Percentiles rank a stretch among this genome's conserved stretches.
phyloP scores from a whole-genome alignment of 257 asterid species.

The Gentiana dahurica region DNA sequence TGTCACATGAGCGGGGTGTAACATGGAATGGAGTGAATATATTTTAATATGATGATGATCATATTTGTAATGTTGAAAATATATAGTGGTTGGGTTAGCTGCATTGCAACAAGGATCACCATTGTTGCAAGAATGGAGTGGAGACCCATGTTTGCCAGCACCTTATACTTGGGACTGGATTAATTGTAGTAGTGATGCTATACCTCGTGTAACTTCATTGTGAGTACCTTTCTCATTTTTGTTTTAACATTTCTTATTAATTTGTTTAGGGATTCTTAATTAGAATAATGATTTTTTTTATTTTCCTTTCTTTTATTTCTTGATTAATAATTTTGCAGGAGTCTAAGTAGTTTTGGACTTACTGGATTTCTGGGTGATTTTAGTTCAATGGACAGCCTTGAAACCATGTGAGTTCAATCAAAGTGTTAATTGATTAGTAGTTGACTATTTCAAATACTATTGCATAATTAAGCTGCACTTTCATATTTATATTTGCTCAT shows the following conservation, averaged over 20 bases:
- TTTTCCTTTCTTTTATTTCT: background rate
- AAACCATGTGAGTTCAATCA: constrained; percentile 34
- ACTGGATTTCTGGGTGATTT: constrained; percentile 30
- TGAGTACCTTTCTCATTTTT: constrained; percentile 9
- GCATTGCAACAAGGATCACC: constrained; percentile 25
- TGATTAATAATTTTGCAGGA: constrained; percentile 12
- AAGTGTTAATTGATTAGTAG: background rate
- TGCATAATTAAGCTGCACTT: background rate
- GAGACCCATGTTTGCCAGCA: constrained; percentile 73
- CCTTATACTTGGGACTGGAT: constrained; percentile 66
- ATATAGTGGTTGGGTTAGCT: constrained; percentile 31
- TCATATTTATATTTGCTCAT: background rate
- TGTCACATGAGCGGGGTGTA: too few relatives aligned
- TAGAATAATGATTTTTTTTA: too few relatives aligned
- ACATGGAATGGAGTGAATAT: too few relatives aligned
- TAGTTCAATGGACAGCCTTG: constrained; percentile 41
- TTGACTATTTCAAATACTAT: background rate
- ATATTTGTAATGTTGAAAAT: too few relatives aligned
- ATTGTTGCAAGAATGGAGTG: constrained; percentile 35
- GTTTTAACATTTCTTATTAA: background rate
- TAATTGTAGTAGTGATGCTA: constrained; percentile 30
- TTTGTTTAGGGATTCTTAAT: background rate
- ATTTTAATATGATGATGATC: too few relatives aligned
- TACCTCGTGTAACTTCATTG: constrained; percentile 70
- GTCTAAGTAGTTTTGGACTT: constrained; percentile 19